A percentile compares a stretch with the other conserved stretches of the same genome.
Conservation (phyloP, 306 rosid species). For the Geum urbanum region DNA sequence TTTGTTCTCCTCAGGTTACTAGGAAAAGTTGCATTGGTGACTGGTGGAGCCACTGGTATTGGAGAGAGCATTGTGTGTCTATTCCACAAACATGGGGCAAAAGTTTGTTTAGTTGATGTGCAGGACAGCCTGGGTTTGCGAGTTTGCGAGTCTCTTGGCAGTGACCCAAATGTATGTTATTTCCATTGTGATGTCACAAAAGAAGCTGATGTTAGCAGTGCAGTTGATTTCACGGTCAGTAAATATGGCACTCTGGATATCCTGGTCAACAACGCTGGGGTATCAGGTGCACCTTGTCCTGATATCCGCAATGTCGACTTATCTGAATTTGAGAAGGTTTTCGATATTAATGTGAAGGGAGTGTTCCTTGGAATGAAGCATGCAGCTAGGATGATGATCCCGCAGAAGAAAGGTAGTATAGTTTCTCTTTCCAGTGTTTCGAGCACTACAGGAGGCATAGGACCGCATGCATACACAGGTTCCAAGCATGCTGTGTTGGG, state of each 20-base stretch:
- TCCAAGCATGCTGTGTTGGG: slow-evolving; percentile 82
- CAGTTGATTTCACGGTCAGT: slow-evolving; percentile 46
- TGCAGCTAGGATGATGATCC: slow-evolving; percentile 68
- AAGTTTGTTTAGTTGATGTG: slow-evolving; percentile 67
- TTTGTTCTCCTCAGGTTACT: slow-evolving; percentile 40
- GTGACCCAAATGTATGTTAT: slow-evolving; percentile 33
- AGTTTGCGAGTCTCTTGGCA: slow-evolving; percentile 45
- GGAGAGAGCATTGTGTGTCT: slow-evolving; percentile 77
- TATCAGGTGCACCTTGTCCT: slow-evolving; percentile 54
- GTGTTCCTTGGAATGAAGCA: slow-evolving; percentile 82
- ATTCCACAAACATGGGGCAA: slow-evolving; percentile 72
- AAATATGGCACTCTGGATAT: slow-evolving; percentile 78
- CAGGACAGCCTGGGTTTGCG: slow-evolving; percentile 61
- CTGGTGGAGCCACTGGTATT: slow-evolving; percentile 88
- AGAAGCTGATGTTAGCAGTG: slow-evolving; percentile 55
- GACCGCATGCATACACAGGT: slow-evolving; percentile 68
- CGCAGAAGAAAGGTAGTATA: slow-evolving; percentile 65
- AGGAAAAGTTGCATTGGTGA: slow-evolving; percentile 85
- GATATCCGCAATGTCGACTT: slow-evolving; percentile 65
- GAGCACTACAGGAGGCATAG: slow-evolving; percentile 45
- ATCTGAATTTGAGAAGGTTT: slow-evolving; percentile 70
- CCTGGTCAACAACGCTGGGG: slow-evolving; percentile 83
- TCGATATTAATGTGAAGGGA: slow-evolving; percentile 65
- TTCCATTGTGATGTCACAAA: slow-evolving; percentile 59
- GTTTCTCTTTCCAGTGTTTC: slow-evolving; percentile 60